phyloP scores from a whole-genome alignment of 768 basidiomycete genomes.

The Collybia sordida region DNA sequence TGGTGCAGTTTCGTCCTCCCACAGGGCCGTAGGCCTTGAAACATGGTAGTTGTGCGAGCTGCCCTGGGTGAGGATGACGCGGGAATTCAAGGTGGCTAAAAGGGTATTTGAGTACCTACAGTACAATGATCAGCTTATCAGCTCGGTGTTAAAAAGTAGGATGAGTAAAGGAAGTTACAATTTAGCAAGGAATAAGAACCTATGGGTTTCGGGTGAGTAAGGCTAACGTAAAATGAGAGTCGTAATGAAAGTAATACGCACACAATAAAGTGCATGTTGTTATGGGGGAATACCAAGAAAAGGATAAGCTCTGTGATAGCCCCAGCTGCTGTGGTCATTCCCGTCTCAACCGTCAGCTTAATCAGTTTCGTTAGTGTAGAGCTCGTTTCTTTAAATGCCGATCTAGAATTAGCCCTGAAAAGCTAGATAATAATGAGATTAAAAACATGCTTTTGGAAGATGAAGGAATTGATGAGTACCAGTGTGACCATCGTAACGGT shows the following conservation, averaged over 20 bases:
- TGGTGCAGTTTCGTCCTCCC: no score
- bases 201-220: no score
- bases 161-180: no score
- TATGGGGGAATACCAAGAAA: not conserved
- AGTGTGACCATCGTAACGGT: not conserved
- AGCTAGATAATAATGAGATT: not conserved
- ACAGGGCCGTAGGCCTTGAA: no score
- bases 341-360: not conserved
- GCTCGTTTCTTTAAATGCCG: not conserved
- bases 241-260: not conserved
- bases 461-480: not conserved
- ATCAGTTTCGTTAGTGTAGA: not conserved
- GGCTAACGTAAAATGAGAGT: no score
- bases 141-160: no score
- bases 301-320: not conserved
- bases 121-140: no score
- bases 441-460: not conserved
- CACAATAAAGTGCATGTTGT: not conserved
- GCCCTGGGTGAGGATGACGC: no score
- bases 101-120: no score
- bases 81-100: no score
- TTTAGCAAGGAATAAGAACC: no score
- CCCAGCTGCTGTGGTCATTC: not conserved
- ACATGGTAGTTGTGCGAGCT: no score
- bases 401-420: not conserved